Base-by-base conservation (phyloP, 179 eudicot species). In the Corrigiola litoralis region DNA sequence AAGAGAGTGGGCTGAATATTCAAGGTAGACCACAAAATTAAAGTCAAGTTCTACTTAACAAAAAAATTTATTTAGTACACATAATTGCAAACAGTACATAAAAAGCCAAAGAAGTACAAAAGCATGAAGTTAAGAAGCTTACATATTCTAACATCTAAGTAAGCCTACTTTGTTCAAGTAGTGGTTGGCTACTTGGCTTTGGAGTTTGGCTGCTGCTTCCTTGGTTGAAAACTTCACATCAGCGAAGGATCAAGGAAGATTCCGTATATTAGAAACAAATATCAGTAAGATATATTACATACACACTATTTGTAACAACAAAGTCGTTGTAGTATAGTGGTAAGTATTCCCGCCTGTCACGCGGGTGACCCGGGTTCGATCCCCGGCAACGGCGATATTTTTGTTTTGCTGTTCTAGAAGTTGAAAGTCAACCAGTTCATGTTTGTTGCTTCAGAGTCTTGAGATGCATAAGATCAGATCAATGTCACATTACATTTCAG, bases 311-410 rank as follows among this genome's bases (percentile, higher is more conserved):
- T 23, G 5, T 23, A 24, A 3, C 46, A 51, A 6, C 27, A 9
- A 56, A 9, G 87, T 87, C 96, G 98, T 92, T 92, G 95, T 92
- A 92, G 96, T 92, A 92, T 92, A 92, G 96, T 92, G 96, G 96
- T 92, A 51, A 92, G 98, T 92, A 89, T 92, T 92, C 87, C 95
- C 98, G 98, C 98, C 96, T 92, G 95, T 92, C 98, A 92, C 96
- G 95, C 96, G 98, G 96, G 88, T 79, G 96, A 92, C 98, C 98
- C 98, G 98, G 98, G 95, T 92, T 92, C 92, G 98, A 92, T 92
- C 98, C 98, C 98, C 95, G 97, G 96, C 97, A 89, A 72, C 97
- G 97, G 84, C 84, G 84, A 0, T 12, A 11, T 34, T 59, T 44
- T 40, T 49, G 20, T 44, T 71, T 58, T 61, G 31, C 14, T 49